phyloP scores from a whole-genome alignment of 371 early-diverging fungal species.

The Mycotypha africana region DNA sequence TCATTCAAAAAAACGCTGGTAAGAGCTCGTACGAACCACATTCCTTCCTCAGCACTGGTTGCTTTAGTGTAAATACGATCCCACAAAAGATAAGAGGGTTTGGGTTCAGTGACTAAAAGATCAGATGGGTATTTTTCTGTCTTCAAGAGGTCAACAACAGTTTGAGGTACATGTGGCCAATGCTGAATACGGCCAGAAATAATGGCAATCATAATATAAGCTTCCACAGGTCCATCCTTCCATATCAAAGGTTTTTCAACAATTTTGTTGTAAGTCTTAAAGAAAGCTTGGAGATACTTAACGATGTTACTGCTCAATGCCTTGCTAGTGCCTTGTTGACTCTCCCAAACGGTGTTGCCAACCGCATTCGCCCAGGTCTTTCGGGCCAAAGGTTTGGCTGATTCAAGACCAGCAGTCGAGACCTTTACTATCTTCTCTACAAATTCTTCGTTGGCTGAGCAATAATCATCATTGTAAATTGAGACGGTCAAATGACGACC shows the following conservation, averaged over 20 bases:
- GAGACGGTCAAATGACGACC: conserved; percentile 55
- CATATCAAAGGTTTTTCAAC: conserved; percentile 58
- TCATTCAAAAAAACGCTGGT: conserved; percentile 42
- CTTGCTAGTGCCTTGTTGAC: conserved; percentile 27
- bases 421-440: conserved; percentile 42
- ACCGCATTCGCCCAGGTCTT: conserved; percentile 54
- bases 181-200: conserved; percentile 40
- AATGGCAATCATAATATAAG: conserved; percentile 59
- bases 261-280: conserved; percentile 56
- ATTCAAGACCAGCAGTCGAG: conserved; percentile 50
- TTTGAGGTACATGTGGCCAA: conserved; percentile 35
- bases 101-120: conserved; percentile 34
- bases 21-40: conserved; percentile 67
- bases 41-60: conserved; percentile 57
- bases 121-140: conserved; percentile 36
- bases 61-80: conserved; percentile 82
- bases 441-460: conserved; percentile 25
- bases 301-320: conserved; percentile 25
- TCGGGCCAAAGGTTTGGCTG: conserved; percentile 52
- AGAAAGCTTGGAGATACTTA: conserved; percentile 48
- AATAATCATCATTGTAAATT: conserved; percentile 45
- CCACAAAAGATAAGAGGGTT: conserved; percentile 72
- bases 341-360: conserved; percentile 46
- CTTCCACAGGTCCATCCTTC: conserved; percentile 69
- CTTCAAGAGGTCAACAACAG: conserved; percentile 27